These are phyloP conservation scores for Salix brachista DNA, from an alignment of 345 rosid species.

Conservation along the genomic window DNA sequence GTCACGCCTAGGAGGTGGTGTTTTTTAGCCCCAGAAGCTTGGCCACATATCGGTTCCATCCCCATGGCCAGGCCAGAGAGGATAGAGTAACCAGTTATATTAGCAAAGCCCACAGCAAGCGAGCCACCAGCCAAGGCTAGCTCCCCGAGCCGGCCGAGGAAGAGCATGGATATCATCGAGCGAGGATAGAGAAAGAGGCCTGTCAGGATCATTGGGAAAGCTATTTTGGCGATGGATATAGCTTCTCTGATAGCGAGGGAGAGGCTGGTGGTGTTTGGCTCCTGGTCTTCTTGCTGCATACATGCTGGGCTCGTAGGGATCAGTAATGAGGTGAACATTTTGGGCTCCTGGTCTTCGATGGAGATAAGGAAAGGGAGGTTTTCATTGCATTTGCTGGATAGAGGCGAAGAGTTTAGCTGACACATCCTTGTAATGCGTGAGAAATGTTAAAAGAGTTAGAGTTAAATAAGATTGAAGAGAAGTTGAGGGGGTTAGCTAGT, in stretches of 20 bases:
- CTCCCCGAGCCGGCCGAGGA: slow-evolving; percentile 70
- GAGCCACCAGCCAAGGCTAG: slow-evolving; percentile 80
- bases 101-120: slow-evolving; percentile 78
- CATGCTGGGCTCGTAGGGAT: slow-evolving; percentile 7
- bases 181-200: slow-evolving; percentile 76
- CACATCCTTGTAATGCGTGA: slow-evolving; percentile 2
- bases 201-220: slow-evolving; percentile 67
- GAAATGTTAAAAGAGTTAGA: neutral
- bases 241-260: slow-evolving; percentile 41
- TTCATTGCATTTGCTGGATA: slow-evolving; percentile 7
- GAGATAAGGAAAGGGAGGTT: slow-evolving; percentile 4
- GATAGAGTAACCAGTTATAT: slow-evolving; percentile 83
- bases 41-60: slow-evolving; percentile 88
- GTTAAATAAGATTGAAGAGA: neutral
- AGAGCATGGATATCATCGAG: slow-evolving; percentile 76
- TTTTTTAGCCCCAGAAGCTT: slow-evolving; percentile 75
- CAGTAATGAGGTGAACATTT: slow-evolving; percentile 3
- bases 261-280: slow-evolving; percentile 17
- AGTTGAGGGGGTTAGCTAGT: neutral
- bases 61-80: slow-evolving; percentile 89
- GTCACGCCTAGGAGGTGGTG: slow-evolving; percentile 51
- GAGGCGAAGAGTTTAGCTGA: slow-evolving; percentile 10
- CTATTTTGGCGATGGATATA: slow-evolving; percentile 45
- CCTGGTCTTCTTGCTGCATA: neutral
- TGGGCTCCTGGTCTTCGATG: slow-evolving; percentile 4